A percentile compares a stretch with the other conserved stretches of the same genome.
phyloP scores from a whole-genome alignment of 148 eudicot genomes.

The Agrostemma githago region DNA sequence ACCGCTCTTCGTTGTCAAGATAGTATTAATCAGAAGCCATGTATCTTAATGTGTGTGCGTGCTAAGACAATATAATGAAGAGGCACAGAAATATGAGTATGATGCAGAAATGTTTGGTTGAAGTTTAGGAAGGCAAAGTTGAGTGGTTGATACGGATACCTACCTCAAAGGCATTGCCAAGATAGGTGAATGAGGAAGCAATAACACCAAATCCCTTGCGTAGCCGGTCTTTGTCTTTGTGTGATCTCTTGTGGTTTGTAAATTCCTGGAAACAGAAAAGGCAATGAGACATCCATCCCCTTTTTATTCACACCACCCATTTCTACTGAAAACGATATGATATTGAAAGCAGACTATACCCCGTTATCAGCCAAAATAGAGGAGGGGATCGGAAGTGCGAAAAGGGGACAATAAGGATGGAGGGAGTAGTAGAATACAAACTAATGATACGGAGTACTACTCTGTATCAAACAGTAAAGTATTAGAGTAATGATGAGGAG shows the following conservation, averaged over 20 bases:
- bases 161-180: constrained; percentile 85
- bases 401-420: too few species aligned
- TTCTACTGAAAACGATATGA: too few species aligned
- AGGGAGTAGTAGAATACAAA: neutral
- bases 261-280: constrained; percentile 31
- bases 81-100: neutral
- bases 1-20: too few species aligned
- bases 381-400: too few species aligned
- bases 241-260: constrained; percentile 35
- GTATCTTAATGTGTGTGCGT: neutral
- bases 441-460: too few species aligned
- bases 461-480: neutral
- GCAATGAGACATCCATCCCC: neutral
- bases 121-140: neutral
- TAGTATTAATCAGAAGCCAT: neutral
- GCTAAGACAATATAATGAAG: neutral
- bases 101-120: neutral
- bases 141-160: neutral
- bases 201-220: constrained; percentile 69
- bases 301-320: too few species aligned
- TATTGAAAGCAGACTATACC: too few species aligned
- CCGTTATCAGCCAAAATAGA: too few species aligned
- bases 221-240: constrained; percentile 43
- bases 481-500: constrained; percentile 5
- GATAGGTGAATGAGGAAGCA: constrained; percentile 57